Evolutionary conservation across 2,329 filamentous ascomycete genomes (phyloP), one percentile per base, ranked within the genome.

Genomic region (Fusarium sp.): DNA sequence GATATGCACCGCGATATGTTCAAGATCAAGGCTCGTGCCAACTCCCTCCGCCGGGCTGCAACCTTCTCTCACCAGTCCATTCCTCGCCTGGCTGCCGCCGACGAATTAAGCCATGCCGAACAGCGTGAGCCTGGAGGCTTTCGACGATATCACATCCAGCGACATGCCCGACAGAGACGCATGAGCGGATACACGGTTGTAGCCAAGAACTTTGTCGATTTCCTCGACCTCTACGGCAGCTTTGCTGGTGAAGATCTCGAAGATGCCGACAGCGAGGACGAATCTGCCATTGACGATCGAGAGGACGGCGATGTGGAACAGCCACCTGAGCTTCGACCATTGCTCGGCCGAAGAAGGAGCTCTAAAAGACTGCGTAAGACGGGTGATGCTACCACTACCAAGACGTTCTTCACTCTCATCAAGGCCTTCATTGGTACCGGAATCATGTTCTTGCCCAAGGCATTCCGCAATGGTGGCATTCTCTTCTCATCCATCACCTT

Each of bases 351-450:
- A 31, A 83, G 87, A 15, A 86, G 82, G 74, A 88, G 82, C 70
- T 84, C 87, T 2, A 80, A 85, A 22, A 72, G 75, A 49, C 45
- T 82, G 78, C 63, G 69, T 13, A 74, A 76, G 43, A 81, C 86
- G 36, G 90, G 90, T 20, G 89, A 92, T 72, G 90, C 92, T 3
- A 86, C 87, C 53, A 90, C 87, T n/a, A 80, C 86, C 39, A 92
- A 92, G 80, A 90, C 92, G 0, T 94, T 94, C 79, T 93, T 94
- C 77, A 94, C 91, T 0, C 82, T 94, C 11, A 82, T 94, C 52
- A 94, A 94, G 78, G 91, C 92, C 2, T 94, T 94, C 73, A 87
- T 94, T 56, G 92, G 92, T 48, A 94, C 92, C 1, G 92, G 92
- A 64, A 94, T 94, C 77, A 93, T 94, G 89, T 94, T 94, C 75